Evolutionary conservation across 2,329 filamentous ascomycete species (phyloP).

Genomic region (Cordyceps tenuipes): DNA sequence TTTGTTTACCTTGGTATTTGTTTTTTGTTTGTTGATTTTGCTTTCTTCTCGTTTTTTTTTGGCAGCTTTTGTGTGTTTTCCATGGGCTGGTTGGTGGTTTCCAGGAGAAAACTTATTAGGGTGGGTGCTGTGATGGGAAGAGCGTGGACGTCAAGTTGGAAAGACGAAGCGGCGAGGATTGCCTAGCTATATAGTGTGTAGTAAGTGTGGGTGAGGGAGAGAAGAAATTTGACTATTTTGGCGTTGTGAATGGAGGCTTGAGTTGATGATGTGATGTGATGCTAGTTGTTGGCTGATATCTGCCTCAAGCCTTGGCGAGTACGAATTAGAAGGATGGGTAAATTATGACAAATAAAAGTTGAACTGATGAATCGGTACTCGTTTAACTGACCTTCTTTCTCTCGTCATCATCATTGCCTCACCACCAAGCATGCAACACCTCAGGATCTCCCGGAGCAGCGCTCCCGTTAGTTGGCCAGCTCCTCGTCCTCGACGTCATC

Average conservation of each 20-base stretch:
- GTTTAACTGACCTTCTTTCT: neutral
- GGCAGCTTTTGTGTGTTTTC: constrained; percentile 8
- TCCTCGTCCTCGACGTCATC: constrained; percentile 4
- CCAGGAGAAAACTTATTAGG: constrained; percentile 2
- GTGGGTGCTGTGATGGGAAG: constrained; percentile 4
- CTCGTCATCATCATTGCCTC: neutral
- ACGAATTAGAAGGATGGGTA: no score
- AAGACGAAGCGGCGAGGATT: neutral
- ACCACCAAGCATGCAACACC: neutral
- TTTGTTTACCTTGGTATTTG: constrained; percentile 6
- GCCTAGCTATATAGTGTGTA: constrained; percentile 8
- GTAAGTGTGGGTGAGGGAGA: neutral
- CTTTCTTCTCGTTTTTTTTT: constrained; percentile 6
- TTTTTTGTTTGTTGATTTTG: constrained; percentile 7
- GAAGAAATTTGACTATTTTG: neutral
- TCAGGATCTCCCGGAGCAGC: neutral
- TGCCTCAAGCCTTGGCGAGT: no score
- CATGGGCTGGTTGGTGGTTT: neutral
- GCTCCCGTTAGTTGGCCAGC: neutral
- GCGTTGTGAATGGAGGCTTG: no score
- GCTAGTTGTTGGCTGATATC: no score
- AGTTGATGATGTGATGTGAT: neutral
- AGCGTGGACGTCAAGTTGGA: neutral
- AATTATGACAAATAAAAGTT: no score
- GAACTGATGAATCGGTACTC: neutral